Evolutionary conservation across 305 asterid species (phyloP).

Genomic region (Vinca major): DNA sequence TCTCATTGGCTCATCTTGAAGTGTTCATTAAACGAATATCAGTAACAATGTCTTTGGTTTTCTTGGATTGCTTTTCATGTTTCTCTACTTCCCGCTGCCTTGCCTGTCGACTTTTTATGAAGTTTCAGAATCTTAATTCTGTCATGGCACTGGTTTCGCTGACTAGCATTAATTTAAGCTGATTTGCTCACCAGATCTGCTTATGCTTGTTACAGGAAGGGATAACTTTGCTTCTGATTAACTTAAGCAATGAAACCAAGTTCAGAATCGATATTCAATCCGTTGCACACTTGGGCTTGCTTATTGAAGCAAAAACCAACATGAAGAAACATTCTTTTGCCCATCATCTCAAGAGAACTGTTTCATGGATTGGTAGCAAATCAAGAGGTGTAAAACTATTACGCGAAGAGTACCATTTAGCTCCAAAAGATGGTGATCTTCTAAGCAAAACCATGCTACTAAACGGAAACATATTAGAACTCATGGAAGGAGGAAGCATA

Average conservation of each 20-base stretch:
- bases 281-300: conserved; percentile 9
- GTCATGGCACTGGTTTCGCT: background rate
- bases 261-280: conserved; percentile 39
- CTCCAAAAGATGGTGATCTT: conserved; percentile 49
- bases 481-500: conserved; percentile 35
- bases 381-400: conserved; percentile 38
- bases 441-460: conserved; percentile 46
- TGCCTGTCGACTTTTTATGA: background rate
- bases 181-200: background rate
- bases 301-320: conserved; percentile 17
- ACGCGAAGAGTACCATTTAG: conserved; percentile 69
- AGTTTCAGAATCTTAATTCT: background rate
- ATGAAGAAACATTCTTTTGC: conserved; percentile 26
- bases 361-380: conserved; percentile 67
- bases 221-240: conserved; percentile 60
- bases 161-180: background rate
- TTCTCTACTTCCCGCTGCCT: background rate
- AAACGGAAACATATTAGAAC: conserved; percentile 48
- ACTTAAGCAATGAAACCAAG: conserved; percentile 52
- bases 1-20: background rate
- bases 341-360: conserved; percentile 41
- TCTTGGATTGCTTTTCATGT: background rate
- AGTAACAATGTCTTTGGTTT: background rate
- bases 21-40: background rate
- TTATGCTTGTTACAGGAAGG: conserved; percentile 49